Percentiles rank a stretch among this genome's conserved stretches.
phyloP scores from a whole-genome alignment of 176 grass and related monocot species.

The Stipa capillata region DNA sequence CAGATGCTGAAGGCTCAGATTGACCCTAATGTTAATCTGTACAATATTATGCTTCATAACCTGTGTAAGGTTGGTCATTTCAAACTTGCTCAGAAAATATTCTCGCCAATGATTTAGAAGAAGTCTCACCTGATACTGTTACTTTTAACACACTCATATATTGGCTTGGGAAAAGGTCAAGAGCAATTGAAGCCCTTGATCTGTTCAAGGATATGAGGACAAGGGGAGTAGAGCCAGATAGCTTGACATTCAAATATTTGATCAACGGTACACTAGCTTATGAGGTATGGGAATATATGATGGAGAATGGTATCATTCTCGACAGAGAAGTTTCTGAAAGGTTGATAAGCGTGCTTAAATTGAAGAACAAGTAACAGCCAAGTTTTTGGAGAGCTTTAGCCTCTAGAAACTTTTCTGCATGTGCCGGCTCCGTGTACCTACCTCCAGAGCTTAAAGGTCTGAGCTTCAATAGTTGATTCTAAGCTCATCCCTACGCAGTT shows the following conservation, averaged over 20 bases:
- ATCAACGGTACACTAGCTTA: conserved; percentile 36
- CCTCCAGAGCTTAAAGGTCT: neutral
- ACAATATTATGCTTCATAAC: conserved; percentile 55
- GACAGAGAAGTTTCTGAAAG: too few species aligned
- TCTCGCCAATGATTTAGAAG: conserved; percentile 37
- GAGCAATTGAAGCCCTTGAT: too few species aligned
- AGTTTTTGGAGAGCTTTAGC: neutral
- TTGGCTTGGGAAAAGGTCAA: too few species aligned
- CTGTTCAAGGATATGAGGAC: too few species aligned
- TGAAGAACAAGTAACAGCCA: too few species aligned
- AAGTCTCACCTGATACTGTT: conserved; percentile 33
- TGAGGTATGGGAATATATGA: conserved; percentile 56
- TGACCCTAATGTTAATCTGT: conserved; percentile 43
- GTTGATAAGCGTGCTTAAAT: too few species aligned
- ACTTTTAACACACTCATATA: too few species aligned
- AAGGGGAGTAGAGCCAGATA: too few species aligned
- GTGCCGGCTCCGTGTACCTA: neutral
- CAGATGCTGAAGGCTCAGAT: conserved; percentile 40
- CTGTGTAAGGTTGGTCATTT: conserved; percentile 39
- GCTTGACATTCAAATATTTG: too few species aligned
- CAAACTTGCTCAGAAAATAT: too few species aligned
- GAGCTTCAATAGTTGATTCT: neutral
- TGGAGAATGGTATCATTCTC: too few species aligned
- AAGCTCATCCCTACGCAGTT: neutral
- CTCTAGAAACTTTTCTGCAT: neutral